Conservation (phyloP, 1,139 yeast species). For the Spencermartinsiella ligniputridi region DNA sequence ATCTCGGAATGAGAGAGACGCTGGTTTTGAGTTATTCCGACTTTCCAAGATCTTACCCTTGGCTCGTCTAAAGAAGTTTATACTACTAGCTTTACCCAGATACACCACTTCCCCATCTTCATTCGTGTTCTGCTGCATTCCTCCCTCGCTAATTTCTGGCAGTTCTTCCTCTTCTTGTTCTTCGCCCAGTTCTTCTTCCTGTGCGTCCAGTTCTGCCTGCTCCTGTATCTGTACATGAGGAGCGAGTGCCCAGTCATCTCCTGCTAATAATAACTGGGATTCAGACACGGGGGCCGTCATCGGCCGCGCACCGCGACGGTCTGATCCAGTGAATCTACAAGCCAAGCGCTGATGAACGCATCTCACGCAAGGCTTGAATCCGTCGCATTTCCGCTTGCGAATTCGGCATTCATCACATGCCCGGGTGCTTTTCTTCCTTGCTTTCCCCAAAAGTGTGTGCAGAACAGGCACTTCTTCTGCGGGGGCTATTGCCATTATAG, state of each 20-base stretch:
- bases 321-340: not conserved
- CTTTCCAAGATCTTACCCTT: constrained; percentile 6
- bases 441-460: too few relatives aligned
- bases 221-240: not conserved
- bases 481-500: too few relatives aligned
- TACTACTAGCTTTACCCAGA: constrained; percentile 7
- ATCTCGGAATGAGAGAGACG: constrained; percentile 3
- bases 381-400: constrained; percentile 7
- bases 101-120: constrained; percentile 5
- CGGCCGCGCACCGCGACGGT: not conserved
- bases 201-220: not conserved
- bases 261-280: too few relatives aligned
- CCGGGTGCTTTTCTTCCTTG: constrained; percentile 6
- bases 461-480: too few relatives aligned
- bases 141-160: not conserved
- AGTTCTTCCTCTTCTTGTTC: not conserved
- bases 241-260: too few relatives aligned
- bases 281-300: too few relatives aligned
- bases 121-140: not conserved
- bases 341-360: constrained; percentile 3
- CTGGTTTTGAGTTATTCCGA: not conserved
- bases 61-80: constrained; percentile 6
- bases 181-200: not conserved
- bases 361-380: constrained; percentile 7
- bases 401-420: constrained; percentile 9